Evolutionary conservation across 108 stramenopile species (phyloP).

Genomic region (Nitzschia sp.): DNA sequence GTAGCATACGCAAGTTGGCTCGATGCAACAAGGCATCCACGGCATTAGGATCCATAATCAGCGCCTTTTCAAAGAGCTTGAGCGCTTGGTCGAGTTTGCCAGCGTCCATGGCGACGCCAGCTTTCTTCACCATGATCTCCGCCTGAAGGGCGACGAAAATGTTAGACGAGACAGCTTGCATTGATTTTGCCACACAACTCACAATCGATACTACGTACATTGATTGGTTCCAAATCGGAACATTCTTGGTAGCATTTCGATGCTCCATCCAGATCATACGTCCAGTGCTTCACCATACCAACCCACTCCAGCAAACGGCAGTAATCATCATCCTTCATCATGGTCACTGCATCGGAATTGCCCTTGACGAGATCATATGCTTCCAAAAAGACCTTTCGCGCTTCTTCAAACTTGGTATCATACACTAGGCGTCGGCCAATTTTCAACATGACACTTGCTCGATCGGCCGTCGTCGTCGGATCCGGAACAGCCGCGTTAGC

Average conservation of each 20-base stretch:
- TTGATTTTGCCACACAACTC: too few species aligned
- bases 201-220: slow-evolving; percentile 71
- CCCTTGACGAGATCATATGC: slow-evolving; percentile 60
- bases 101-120: slow-evolving; percentile 90
- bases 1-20: slow-evolving; percentile 85
- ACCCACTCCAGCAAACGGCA: slow-evolving; percentile 83
- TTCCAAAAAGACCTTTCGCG: slow-evolving; percentile 68
- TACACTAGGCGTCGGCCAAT: slow-evolving; percentile 79
- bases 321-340: slow-evolving; percentile 70
- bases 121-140: slow-evolving; percentile 83
- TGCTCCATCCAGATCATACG: slow-evolving; percentile 84
- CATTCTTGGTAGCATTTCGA: slow-evolving; percentile 72
- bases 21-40: slow-evolving; percentile 87
- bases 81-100: slow-evolving; percentile 68
- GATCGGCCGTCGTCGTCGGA: slow-evolving; percentile 34
- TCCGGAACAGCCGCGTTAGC: slow-evolving; percentile 28
- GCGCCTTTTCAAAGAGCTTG: slow-evolving; percentile 71
- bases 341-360: slow-evolving; percentile 31
- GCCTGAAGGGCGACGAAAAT: slow-evolving; percentile 44
- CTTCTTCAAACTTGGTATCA: slow-evolving; percentile 63
- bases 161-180: too few species aligned
- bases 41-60: slow-evolving; percentile 72
- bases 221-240: slow-evolving; percentile 77
- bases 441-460: slow-evolving; percentile 60
- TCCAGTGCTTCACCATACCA: slow-evolving; percentile 88